These are phyloP conservation scores for Picea engelmannii DNA, from an alignment of 83 land plant species.

Conservation along the genomic window DNA sequence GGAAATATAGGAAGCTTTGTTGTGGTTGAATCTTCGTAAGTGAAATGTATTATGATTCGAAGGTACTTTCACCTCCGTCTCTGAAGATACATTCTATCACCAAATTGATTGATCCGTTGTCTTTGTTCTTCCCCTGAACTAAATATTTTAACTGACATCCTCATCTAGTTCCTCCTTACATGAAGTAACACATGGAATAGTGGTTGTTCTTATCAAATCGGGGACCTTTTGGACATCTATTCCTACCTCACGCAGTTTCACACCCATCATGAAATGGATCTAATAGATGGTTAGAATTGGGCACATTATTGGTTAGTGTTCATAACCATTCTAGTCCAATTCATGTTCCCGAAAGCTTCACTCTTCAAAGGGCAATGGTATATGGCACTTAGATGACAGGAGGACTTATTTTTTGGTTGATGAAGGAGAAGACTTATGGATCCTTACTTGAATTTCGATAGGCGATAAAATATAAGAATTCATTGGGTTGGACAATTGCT, in stretches of 20 bases:
- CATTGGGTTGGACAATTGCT: too few relatives aligned
- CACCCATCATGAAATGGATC: neutral
- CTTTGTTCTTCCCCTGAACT: neutral
- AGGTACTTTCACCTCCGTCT: too few relatives aligned
- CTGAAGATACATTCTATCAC: too few relatives aligned
- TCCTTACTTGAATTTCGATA: too few relatives aligned
- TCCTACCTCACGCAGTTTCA: neutral
- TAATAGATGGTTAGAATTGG: neutral
- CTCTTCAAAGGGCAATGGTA: constrained; percentile 36
- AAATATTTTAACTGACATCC: neutral
- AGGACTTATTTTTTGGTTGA: constrained; percentile 37
- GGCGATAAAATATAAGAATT: too few relatives aligned
- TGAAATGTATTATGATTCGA: too few relatives aligned
- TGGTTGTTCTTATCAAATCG: constrained; percentile 6
- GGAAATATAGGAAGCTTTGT: too few relatives aligned
- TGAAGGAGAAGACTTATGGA: constrained; percentile 19
- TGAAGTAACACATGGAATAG: neutral
- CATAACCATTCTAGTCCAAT: constrained; percentile 15
- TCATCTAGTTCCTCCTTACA: neutral
- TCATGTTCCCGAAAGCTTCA: constrained; percentile 29
- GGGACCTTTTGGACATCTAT: neutral
- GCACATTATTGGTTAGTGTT: constrained; percentile 1
- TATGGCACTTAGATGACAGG: constrained; percentile 50
- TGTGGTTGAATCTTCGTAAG: too few relatives aligned
- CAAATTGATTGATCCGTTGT: neutral